These are phyloP conservation scores for Amauroascus verrucosus DNA, from an alignment of 2,329 filamentous ascomycete species.

Conservation along the genomic window DNA sequence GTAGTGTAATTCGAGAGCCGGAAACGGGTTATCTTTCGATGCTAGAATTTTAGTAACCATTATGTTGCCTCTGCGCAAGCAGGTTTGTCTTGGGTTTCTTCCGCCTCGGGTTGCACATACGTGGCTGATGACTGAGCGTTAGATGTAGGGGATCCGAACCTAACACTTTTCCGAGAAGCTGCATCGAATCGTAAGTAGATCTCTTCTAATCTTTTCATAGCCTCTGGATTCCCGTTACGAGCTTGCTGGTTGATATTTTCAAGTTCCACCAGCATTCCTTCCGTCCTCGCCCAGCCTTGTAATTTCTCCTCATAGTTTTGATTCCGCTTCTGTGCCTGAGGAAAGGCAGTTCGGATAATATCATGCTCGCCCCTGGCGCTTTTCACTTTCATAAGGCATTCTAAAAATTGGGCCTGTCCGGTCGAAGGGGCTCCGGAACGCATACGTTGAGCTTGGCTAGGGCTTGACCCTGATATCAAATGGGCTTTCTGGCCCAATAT, in stretches of 20 bases:
- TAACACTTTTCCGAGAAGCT: neutral
- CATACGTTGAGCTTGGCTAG: neutral
- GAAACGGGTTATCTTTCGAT: too few species aligned
- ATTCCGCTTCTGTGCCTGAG: conserved; percentile 22
- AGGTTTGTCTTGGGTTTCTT: neutral
- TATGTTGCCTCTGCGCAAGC: neutral
- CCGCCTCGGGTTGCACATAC: neutral
- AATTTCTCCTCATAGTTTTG: conserved; percentile 26
- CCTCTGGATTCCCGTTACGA: conserved; percentile 29
- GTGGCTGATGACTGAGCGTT: neutral
- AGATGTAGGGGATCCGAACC: neutral
- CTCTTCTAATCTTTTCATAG: conserved; percentile 28
- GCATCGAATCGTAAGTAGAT: conserved; percentile 23
- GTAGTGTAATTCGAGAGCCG: too few species aligned
- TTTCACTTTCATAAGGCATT: conserved; percentile 57
- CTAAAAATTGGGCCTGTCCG: conserved; percentile 48
- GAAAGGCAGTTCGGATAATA: conserved; percentile 50
- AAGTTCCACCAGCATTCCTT: conserved; percentile 30
- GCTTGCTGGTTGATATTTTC: conserved; percentile 30
- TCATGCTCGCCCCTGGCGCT: conserved; percentile 54
- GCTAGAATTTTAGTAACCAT: neutral
- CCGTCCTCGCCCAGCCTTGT: conserved; percentile 30
- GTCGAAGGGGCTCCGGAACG: conserved; percentile 22
- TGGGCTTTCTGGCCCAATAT: conserved; percentile 58
- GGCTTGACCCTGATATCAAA: conserved; percentile 40